Percentiles rank a stretch among this genome's conserved stretches.
phyloP scores from a whole-genome alignment of 257 asterid genomes.

The Jasminum sambac region DNA sequence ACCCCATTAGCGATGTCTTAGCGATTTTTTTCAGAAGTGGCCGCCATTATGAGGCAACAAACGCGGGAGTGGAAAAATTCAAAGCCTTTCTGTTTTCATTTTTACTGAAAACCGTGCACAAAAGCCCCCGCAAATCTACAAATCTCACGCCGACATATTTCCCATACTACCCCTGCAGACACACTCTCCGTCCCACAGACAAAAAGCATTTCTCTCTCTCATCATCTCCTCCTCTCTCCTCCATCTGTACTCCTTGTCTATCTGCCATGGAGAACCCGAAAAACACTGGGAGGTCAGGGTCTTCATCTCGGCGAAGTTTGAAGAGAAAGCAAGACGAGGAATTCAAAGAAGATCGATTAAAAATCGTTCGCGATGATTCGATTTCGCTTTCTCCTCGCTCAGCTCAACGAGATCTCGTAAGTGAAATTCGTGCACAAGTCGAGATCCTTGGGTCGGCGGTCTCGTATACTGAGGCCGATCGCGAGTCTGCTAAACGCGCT shows the following conservation, averaged over 20 bases:
- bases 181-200: conserved; percentile 24
- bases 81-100: not conserved
- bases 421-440: conserved; percentile 57
- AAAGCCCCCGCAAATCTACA: not conserved
- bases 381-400: conserved; percentile 36
- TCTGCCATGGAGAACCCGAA: conserved; percentile 71
- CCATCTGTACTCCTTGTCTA: conserved; percentile 1
- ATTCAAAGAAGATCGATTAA: conserved; percentile 49
- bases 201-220: conserved; percentile 34
- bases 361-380: conserved; percentile 50
- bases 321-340: conserved; percentile 77
- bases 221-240: conserved; percentile 29
- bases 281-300: conserved; percentile 48
- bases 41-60: not conserved
- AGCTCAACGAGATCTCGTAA: conserved; percentile 65
- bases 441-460: conserved; percentile 59
- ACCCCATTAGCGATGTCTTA: too few species aligned
- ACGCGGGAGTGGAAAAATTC: not conserved
- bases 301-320: conserved; percentile 66
- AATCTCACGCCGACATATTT: conserved; percentile 1
- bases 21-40: too few species aligned
- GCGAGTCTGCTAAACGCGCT: conserved; percentile 60
- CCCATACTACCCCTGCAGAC: conserved; percentile 53
- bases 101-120: not conserved
- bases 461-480: conserved; percentile 53